Percentiles rank a stretch among this genome's conserved stretches.
Conservation (phyloP, 768 basidiomycete genomes). For the Serendipita sp. region DNA sequence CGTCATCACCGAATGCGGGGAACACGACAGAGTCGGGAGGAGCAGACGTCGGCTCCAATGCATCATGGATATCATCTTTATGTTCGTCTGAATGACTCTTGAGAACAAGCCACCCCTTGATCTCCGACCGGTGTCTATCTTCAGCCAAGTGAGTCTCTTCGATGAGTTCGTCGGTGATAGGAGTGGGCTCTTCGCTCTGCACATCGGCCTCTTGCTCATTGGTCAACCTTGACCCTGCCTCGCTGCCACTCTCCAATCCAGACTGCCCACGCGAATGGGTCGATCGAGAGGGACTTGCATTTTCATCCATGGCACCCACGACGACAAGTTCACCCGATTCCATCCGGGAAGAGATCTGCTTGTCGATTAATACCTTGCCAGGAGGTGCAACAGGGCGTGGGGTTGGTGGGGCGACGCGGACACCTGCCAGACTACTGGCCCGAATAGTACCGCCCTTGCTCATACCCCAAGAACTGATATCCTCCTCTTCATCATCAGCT, state of each 20-base stretch:
- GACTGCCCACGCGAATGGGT: constrained; percentile 43
- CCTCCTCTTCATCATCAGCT: constrained; percentile 73
- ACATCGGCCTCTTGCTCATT: constrained; percentile 40
- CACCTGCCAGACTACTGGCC: constrained; percentile 19
- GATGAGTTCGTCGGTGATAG: constrained; percentile 54
- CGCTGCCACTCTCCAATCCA: constrained; percentile 62
- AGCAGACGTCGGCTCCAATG: constrained; percentile 10
- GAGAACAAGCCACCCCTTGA: constrained; percentile 53
- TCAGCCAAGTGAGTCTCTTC: constrained; percentile 48
- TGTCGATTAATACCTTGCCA: constrained; percentile 18
- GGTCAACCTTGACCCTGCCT: constrained; percentile 46
- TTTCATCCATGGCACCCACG: constrained; percentile 20
- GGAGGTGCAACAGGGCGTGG: constrained; percentile 19
- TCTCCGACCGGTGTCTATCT: constrained; percentile 47
- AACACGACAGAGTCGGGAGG: constrained; percentile 8
- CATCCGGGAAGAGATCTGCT: constrained; percentile 13
- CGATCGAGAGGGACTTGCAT: constrained; percentile 38
- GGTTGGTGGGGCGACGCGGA: constrained; percentile 14
- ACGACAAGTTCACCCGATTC: neutral
- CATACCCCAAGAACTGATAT: constrained; percentile 38
- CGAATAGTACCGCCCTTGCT: constrained; percentile 67
- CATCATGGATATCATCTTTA: neutral
- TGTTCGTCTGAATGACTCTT: too few species aligned
- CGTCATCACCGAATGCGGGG: constrained; percentile 11
- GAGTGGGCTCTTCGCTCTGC: constrained; percentile 1